Conservation (phyloP, 768 basidiomycete species). For the Psilocybe azurescens region DNA sequence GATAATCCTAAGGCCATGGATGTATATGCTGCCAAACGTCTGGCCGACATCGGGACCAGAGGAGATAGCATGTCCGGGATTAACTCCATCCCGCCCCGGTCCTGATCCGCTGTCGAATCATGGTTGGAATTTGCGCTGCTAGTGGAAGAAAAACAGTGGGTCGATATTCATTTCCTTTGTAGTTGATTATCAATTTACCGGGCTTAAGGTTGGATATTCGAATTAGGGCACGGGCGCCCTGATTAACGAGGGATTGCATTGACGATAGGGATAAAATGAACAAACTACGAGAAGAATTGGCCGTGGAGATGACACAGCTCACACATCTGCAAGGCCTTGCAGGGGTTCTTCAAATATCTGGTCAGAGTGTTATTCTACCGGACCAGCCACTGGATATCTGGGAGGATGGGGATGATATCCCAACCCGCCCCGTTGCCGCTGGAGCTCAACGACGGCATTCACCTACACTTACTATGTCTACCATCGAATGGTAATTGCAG, state of each 20-base stretch:
- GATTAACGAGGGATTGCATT: too few relatives aligned
- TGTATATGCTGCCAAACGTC: not conserved
- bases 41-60: too few relatives aligned
- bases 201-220: not conserved
- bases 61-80: too few relatives aligned
- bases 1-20: not conserved
- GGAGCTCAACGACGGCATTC: too few relatives aligned
- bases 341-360: too few relatives aligned
- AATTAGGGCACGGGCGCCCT: not conserved
- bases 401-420: not conserved
- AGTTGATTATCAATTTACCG: too few relatives aligned
- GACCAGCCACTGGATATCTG: not conserved
- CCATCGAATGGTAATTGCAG: not conserved
- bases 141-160: conserved; percentile 13
- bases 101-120: not conserved
- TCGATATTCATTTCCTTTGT: not conserved
- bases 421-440: not conserved
- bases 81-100: rapidly evolving
- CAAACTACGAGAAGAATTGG: too few relatives aligned
- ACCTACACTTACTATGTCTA: not conserved
- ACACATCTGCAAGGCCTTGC: too few relatives aligned
- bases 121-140: not conserved
- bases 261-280: too few relatives aligned
- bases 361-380: too few relatives aligned
- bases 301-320: too few relatives aligned